Evolutionary conservation across 495 filamentous ascomycete genomes (phyloP).

Genomic region (Aspergillus bertholletiae): DNA sequence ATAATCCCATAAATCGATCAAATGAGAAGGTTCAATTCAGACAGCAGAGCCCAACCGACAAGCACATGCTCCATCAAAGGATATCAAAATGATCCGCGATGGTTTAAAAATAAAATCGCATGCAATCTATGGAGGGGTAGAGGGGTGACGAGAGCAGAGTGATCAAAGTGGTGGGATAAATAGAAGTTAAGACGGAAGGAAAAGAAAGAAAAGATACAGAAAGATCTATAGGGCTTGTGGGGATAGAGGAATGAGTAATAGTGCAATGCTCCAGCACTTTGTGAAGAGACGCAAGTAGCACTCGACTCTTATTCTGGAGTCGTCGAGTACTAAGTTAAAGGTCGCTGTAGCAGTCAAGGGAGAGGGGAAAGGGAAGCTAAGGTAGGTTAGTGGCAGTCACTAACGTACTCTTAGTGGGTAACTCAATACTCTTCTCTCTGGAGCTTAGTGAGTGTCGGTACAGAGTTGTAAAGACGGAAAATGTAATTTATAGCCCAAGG

Average conservation of each 20-base stretch:
- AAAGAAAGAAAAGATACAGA: conserved; percentile 5
- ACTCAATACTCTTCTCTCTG: not conserved
- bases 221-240: not conserved
- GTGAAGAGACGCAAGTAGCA: not conserved
- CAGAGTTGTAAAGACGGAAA: too few relatives aligned
- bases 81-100: not conserved
- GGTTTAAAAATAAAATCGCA: conserved; percentile 1
- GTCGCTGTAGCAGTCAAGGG: not conserved
- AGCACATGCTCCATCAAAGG: not conserved
- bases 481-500: not conserved
- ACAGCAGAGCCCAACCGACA: not conserved
- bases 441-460: not conserved
- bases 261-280: not conserved
- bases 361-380: not conserved
- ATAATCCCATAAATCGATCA: not conserved
- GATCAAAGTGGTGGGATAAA: conserved; percentile 11
- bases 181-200: conserved; percentile 10
- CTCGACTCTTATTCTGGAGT: too few relatives aligned
- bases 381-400: not conserved
- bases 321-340: not conserved
- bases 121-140: conserved; percentile 5
- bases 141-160: conserved; percentile 6
- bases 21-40: not conserved
- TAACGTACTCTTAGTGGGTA: not conserved
- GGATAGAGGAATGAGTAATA: conserved; percentile 1